phyloP scores from a whole-genome alignment of 768 basidiomycete species.

The Mrakia hoshinonis region DNA sequence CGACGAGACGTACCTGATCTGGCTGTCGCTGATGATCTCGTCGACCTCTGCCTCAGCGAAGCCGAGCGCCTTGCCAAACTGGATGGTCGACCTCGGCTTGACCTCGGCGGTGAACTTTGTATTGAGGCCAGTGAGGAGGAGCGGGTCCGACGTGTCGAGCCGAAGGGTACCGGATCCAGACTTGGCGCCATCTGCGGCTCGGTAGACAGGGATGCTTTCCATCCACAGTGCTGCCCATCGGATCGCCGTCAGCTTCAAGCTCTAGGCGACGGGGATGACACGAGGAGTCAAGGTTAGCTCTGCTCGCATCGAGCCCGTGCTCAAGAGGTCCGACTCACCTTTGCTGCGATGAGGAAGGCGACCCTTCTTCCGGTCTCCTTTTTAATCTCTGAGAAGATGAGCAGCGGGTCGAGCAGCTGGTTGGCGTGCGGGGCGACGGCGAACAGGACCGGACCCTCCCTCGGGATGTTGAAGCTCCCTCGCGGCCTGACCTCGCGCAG shows the following conservation, averaged over 20 bases:
- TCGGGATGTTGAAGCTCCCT: slow-evolving; percentile 89
- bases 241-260: slow-evolving; percentile 57
- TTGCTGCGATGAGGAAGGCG: slow-evolving; percentile 78
- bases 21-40: slow-evolving; percentile 80
- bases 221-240: slow-evolving; percentile 74
- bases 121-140: slow-evolving; percentile 65
- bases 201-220: slow-evolving; percentile 84
- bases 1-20: slow-evolving; percentile 43
- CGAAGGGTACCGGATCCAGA: slow-evolving; percentile 63
- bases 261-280: no score
- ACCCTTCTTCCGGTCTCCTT: slow-evolving; percentile 73
- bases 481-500: slow-evolving; percentile 90
- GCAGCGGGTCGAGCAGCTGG: slow-evolving; percentile 85
- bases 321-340: slow-evolving; percentile 37
- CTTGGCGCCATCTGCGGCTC: slow-evolving; percentile 81
- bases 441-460: slow-evolving; percentile 75
- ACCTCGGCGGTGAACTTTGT: slow-evolving; percentile 81
- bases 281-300: no score
- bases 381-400: slow-evolving; percentile 75
- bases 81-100: slow-evolving; percentile 37
- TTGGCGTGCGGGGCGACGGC: slow-evolving; percentile 77
- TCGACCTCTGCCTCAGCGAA: slow-evolving; percentile 72
- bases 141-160: slow-evolving; percentile 66
- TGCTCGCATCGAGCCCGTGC: not conserved
- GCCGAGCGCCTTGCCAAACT: slow-evolving; percentile 70